Percentiles rank a stretch among this genome's conserved stretches.
These are phyloP conservation scores for Pholiota adiposa DNA, from an alignment of 1,284 basidiomycete species.

Conservation along the genomic window DNA sequence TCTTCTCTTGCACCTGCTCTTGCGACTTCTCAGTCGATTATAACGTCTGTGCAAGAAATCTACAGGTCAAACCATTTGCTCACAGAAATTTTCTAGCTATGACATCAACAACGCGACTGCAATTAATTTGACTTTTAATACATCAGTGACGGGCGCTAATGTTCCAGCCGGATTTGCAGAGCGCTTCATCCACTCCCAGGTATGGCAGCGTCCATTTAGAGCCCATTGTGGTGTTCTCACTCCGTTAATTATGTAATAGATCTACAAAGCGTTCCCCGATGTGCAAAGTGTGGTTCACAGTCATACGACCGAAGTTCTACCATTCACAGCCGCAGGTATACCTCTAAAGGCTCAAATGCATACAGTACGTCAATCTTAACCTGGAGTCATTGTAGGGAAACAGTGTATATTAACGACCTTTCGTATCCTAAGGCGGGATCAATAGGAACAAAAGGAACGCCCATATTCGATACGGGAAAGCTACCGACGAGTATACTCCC, in stretches of 20 bases:
- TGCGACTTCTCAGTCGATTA: conserved; percentile 19
- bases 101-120: conserved; percentile 24
- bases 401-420: too few species aligned
- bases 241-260: conserved; percentile 7
- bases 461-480: conserved; percentile 20
- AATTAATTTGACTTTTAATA: conserved; percentile 22
- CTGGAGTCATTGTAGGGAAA: too few species aligned
- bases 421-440: too few species aligned
- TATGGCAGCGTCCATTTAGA: not conserved
- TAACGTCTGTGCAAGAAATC: conserved; percentile 16
- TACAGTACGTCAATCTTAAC: conserved; percentile 14
- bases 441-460: conserved; percentile 21
- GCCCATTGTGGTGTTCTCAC: not conserved
- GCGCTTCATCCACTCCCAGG: conserved; percentile 25
- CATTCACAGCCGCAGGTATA: conserved; percentile 18
- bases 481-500: conserved; percentile 20
- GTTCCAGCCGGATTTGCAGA: conserved; percentile 23
- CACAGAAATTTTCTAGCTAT: conserved; percentile 10
- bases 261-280: conserved; percentile 21
- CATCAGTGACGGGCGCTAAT: conserved; percentile 15
- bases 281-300: conserved; percentile 23
- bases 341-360: conserved; percentile 25
- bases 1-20: conserved; percentile 23
- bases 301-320: conserved; percentile 23
- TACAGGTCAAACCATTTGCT: not conserved